Evolutionary conservation across 140 eudicot species (phyloP).

Genomic region (Anethum foeniculum): DNA sequence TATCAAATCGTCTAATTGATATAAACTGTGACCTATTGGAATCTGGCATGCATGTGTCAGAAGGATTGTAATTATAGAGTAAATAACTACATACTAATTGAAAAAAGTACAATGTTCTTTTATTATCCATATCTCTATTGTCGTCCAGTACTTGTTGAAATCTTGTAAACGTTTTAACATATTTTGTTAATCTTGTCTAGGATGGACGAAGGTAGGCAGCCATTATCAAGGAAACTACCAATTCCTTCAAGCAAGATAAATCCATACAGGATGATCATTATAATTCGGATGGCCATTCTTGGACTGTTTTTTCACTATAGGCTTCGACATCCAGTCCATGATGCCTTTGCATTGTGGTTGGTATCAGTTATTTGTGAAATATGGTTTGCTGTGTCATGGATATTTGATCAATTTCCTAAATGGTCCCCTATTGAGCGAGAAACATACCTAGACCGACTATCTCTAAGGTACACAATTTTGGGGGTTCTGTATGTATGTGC

Average conservation of each 20-base stretch:
- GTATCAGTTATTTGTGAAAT: conserved; percentile 5
- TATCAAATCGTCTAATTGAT: neutral
- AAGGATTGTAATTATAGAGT: neutral
- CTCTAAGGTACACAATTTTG: neutral
- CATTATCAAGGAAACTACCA: conserved; percentile 6
- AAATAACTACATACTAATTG: neutral
- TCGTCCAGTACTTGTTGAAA: neutral
- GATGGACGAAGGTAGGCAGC: conserved; percentile 7
- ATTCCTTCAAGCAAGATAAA: conserved; percentile 9
- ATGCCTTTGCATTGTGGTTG: conserved; percentile 7
- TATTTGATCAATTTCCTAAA: conserved; percentile 4
- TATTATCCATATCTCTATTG: neutral
- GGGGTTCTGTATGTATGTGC: neutral
- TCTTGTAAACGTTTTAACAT: neutral
- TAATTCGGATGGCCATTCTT: neutral
- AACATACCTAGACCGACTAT: conserved; percentile 7
- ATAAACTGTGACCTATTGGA: neutral
- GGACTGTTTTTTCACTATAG: conserved; percentile 8
- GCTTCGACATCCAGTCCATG: conserved; percentile 1
- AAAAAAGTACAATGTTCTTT: neutral
- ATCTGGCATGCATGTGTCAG: neutral
- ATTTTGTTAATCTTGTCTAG: neutral
- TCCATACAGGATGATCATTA: conserved; percentile 7
- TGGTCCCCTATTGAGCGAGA: conserved; percentile 7
- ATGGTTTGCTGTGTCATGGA: conserved; percentile 10